Evolutionary conservation across 208 protist species (phyloP).

Genomic region (Crithidia thermophila): DNA sequence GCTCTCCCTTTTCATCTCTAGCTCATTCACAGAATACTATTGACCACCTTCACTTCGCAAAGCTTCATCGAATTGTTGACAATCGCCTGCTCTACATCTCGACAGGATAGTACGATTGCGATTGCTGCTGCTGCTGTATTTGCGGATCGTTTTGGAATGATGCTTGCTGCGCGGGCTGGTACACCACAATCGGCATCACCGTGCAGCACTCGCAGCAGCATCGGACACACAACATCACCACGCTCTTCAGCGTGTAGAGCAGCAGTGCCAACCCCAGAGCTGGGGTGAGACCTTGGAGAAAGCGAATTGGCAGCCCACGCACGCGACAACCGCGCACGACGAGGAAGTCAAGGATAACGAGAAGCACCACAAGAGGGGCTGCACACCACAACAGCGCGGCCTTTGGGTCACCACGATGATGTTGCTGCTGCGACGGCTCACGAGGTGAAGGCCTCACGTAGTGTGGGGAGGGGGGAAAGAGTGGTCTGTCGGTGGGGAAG

Average conservation of each 20-base stretch:
- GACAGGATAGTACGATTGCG: too few species aligned
- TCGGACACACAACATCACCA: slow-evolving; percentile 5
- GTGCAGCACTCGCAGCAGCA: slow-evolving; percentile 6
- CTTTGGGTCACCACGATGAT: too few species aligned
- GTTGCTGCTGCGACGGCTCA: too few species aligned
- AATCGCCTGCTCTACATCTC: too few species aligned
- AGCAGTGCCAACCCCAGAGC: slow-evolving; percentile 7
- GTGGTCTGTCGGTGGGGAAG: too few species aligned
- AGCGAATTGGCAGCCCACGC: slow-evolving; percentile 4
- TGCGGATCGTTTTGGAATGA: too few species aligned
- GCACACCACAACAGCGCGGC: slow-evolving; percentile 16
- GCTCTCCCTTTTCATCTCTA: too few species aligned
- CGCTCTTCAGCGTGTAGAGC: slow-evolving; percentile 8
- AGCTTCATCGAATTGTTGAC: too few species aligned
- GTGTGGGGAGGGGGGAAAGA: too few species aligned
- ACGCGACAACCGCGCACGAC: slow-evolving; percentile 1
- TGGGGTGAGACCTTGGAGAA: slow-evolving; percentile 13
- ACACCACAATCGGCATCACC: background rate
- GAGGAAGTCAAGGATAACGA: slow-evolving; percentile 14
- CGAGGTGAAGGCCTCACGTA: too few species aligned
- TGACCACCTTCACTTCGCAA: too few species aligned
- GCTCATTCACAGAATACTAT: too few species aligned
- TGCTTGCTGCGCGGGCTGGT: background rate
- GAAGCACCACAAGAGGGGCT: background rate
- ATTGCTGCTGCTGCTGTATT: background rate